Evolutionary conservation across 345 rosid species (phyloP), one percentile per base, ranked within the genome.

Genomic region (Kandelia obovata): DNA sequence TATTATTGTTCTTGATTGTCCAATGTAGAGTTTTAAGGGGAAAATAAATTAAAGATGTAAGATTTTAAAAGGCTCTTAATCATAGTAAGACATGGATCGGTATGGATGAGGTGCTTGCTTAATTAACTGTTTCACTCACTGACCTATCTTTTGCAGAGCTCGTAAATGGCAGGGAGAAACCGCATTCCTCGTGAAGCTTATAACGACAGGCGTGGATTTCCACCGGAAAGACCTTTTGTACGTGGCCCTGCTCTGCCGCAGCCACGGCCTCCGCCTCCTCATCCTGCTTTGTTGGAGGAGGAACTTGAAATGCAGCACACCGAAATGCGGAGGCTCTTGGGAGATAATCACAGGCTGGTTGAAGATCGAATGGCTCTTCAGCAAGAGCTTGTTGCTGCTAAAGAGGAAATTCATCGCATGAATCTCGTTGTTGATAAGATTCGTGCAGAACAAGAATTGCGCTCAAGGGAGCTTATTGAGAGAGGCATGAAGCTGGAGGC

Each of bases 361-460:
- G 98, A 92, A 16, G 96, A 95, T 71, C 79, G 96, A 34, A 81
- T 82, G 79, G 81, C 87, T 74, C 71, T 92, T 62, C 94, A 89
- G 73, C 80, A 81, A 73, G 97, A 92, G 66, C 90, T 95, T 53
- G 87, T 78, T 64, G 89, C 83, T 49, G 86, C 97, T 3, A 95
- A 90, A 78, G 97, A 95, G 74, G 98, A 95, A 73, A 75, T 92
- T 79, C 99, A 82, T 67, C 89, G 96, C 2, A 76, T 90, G 88
- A 95, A 86, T 80, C 71, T 84, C 20, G 75, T 83, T 59, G 71
- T 86, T 39, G 83, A 83, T 57, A 95, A 92, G 60, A 78, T 89
- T 61, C 92, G 89, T 56, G 79, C 80, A 1, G 97, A 90, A 27
- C 94, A 95, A 27, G 97, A 89, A 52, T 64, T 84, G 71, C 88